Conservation (phyloP, 106 monocot genomes). For the Dendrobium huoshanense region DNA sequence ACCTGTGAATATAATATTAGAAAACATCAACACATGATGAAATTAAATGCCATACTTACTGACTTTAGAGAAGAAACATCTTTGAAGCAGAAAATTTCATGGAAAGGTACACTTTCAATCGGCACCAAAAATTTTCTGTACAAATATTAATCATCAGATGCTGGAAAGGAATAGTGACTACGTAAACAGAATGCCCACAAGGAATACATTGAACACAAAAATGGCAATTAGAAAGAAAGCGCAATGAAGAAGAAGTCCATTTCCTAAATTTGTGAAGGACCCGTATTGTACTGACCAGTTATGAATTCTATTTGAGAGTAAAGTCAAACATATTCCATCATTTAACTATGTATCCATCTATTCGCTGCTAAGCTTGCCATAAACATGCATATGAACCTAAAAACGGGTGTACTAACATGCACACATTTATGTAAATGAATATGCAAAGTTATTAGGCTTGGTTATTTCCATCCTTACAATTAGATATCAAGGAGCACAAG, state of each 20-base stretch:
- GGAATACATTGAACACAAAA: background rate
- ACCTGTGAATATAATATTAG: slow-evolving; percentile 1
- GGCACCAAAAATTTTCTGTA: slow-evolving; percentile 76
- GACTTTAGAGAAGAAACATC: slow-evolving; percentile 55
- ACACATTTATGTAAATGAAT: background rate
- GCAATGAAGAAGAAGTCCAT: background rate
- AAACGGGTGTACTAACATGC: background rate
- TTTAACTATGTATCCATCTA: background rate
- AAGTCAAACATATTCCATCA: background rate
- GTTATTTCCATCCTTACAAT: background rate
- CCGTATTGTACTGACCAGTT: background rate
- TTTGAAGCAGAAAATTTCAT: slow-evolving; percentile 87
- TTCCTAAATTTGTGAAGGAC: background rate
- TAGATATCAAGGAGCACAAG: background rate
- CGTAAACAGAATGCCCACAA: background rate
- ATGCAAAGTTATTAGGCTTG: background rate
- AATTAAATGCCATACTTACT: slow-evolving; percentile 40
- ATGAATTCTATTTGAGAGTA: background rate
- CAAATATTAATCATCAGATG: slow-evolving; percentile 15
- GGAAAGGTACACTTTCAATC: slow-evolving; percentile 57
- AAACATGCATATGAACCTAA: background rate
- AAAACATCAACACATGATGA: background rate
- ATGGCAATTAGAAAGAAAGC: background rate
- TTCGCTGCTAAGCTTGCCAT: background rate
- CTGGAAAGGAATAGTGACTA: background rate